Evolutionary conservation across 495 filamentous ascomycete genomes (phyloP).

Genomic region (Saxophila tyrrhenica): DNA sequence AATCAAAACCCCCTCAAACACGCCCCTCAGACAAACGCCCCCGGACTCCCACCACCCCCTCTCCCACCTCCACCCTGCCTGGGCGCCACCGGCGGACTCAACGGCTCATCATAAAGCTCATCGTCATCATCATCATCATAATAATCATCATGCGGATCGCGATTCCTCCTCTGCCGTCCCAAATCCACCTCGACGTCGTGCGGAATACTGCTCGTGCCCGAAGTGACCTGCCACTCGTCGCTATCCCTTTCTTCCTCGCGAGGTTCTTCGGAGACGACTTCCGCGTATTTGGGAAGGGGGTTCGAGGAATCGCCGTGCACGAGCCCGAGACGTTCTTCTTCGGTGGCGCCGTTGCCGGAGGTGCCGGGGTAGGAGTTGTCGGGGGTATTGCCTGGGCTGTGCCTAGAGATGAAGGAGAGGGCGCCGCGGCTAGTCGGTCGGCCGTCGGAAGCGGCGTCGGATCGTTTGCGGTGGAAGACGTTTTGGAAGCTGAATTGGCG

Average conservation of each 20-base stretch:
- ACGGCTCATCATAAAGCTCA: conserved; percentile 13
- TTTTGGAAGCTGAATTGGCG: conserved; percentile 90
- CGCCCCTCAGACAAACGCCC: not conserved
- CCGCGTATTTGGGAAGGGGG: conserved; percentile 4
- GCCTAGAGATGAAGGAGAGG: conserved; percentile 33
- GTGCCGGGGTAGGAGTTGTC: conserved; percentile 13
- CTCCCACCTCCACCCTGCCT: not conserved
- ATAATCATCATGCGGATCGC: conserved; percentile 11
- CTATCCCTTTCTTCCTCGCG: not conserved
- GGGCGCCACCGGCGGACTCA: not conserved
- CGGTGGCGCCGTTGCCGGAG: conserved; percentile 47
- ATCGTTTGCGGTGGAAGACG: conserved; percentile 43
- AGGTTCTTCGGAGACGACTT: not conserved
- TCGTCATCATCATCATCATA: conserved; percentile 9
- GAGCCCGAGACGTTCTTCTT: conserved; percentile 80
- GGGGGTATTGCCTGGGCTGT: conserved; percentile 29
- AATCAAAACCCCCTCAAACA: not conserved
- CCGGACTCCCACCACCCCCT: not conserved
- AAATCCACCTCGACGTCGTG: conserved; percentile 4
- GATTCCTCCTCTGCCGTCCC: conserved; percentile 2
- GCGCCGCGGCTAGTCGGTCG: conserved; percentile 30
- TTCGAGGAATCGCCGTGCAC: conserved; percentile 35
- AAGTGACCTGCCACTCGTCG: conserved; percentile 17
- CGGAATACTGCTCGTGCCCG: not conserved
- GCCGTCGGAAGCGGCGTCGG: conserved; percentile 15